Percentiles rank a stretch among this genome's conserved stretches.
Conservation (phyloP, 2,329 filamentous ascomycete genomes). For the Emmonsiellopsis sp. region DNA sequence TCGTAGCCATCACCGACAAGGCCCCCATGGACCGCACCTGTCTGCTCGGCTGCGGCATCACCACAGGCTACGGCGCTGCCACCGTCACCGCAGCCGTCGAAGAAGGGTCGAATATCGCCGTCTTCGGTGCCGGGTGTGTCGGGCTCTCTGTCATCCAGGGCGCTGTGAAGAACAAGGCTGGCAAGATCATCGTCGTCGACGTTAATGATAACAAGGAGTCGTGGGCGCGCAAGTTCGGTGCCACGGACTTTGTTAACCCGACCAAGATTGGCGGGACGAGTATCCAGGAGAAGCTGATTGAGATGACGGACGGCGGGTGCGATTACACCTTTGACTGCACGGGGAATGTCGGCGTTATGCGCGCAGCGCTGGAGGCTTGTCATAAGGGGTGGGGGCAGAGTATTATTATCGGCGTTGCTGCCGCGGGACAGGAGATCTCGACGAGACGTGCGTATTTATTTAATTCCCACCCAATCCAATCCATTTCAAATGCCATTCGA, state of each 20-base stretch:
- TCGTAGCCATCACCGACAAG: constrained; percentile 81
- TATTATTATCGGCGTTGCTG: constrained; percentile 95
- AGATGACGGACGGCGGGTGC: constrained; percentile 96
- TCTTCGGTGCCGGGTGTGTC: constrained; percentile 95
- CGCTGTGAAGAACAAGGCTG: constrained; percentile 71
- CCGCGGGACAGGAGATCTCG: constrained; percentile 88
- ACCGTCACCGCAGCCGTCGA: constrained; percentile 88
- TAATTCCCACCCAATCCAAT: not conserved
- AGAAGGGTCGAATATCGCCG: constrained; percentile 75
- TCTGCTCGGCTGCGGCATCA: constrained; percentile 94
- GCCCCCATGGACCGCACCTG: constrained; percentile 95
- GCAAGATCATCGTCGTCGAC: constrained; percentile 55
- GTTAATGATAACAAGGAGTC: constrained; percentile 85
- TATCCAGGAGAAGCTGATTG: constrained; percentile 84
- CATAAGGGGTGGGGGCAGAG: constrained; percentile 99
- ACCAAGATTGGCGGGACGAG: constrained; percentile 63
- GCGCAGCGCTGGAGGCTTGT: constrained; percentile 89
- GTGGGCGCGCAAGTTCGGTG: constrained; percentile 90
- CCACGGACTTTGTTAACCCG: constrained; percentile 94
- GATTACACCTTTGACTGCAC: constrained; percentile 99
- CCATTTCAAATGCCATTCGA: constrained; percentile 6
- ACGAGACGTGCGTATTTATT: constrained; percentile 65
- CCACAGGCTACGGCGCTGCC: constrained; percentile 93
- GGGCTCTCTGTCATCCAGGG: constrained; percentile 93
- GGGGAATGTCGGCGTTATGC: constrained; percentile 92